phyloP scores from a whole-genome alignment of 2,329 filamentous ascomycete genomes.

The Dactylellina sp. region DNA sequence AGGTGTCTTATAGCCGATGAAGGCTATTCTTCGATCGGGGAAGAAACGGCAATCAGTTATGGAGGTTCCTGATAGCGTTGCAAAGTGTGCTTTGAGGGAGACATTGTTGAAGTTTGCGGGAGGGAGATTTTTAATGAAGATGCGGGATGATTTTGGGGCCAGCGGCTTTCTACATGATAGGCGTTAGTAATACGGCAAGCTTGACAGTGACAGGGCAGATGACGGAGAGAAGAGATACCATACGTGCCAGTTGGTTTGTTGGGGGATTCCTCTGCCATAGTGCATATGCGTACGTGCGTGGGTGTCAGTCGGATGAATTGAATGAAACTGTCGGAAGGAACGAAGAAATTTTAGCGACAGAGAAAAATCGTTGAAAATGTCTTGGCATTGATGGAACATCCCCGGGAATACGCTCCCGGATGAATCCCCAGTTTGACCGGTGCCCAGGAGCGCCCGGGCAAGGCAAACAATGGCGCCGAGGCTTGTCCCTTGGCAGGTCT shows the following conservation, averaged over 20 bases:
- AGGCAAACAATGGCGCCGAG: conserved; percentile 47
- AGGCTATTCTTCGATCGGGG: conserved; percentile 88
- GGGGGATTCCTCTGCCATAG: conserved; percentile 36
- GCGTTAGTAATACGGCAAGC: conserved; percentile 42
- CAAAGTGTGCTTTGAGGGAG: conserved; percentile 90
- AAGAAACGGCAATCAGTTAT: conserved; percentile 95
- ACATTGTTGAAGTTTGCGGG: conserved; percentile 81
- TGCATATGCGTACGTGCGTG: too few species aligned
- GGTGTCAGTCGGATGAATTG: neutral
- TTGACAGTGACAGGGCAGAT: conserved; percentile 29
- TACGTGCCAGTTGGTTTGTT: conserved; percentile 44
- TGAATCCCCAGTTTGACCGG: neutral
- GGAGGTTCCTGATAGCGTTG: conserved; percentile 71
- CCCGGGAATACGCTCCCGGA: neutral
- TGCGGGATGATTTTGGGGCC: conserved; percentile 70
- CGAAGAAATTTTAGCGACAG: conserved; percentile 35
- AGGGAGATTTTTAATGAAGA: conserved; percentile 85
- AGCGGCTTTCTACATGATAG: conserved; percentile 11
- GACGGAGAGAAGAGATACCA: conserved; percentile 33
- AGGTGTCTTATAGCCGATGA: conserved; percentile 88
- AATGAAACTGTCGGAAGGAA: conserved; percentile 2
- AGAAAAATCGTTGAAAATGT: neutral
- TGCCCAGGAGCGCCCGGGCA: conserved; percentile 25
- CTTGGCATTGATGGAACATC: neutral
- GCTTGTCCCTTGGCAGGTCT: conserved; percentile 42